Conservation (phyloP, 805 yeast genomes). For the Starmerella bombi region DNA sequence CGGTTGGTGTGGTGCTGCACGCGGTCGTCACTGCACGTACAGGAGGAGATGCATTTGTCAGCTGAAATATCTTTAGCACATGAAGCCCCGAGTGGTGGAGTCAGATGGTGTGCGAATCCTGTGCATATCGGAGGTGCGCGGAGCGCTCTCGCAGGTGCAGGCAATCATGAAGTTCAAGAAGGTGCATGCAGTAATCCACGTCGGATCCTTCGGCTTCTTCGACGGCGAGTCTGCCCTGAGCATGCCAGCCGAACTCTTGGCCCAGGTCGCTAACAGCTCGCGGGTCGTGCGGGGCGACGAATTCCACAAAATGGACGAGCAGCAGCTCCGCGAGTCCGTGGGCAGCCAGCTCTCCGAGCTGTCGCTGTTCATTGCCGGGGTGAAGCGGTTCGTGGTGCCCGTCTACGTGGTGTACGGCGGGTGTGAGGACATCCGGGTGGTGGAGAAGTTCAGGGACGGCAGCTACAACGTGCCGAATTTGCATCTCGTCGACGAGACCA, state of each 20-base stretch:
- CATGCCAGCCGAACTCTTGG: constrained; percentile 36
- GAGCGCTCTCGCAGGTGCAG: constrained; percentile 38
- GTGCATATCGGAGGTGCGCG: constrained; percentile 45
- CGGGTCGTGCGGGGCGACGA: constrained; percentile 40
- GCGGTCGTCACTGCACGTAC: no score
- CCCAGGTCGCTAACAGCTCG: constrained; percentile 56
- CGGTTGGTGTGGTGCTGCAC: no score
- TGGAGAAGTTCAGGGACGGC: constrained; percentile 48
- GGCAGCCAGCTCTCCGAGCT: constrained; percentile 38
- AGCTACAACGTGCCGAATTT: constrained; percentile 43
- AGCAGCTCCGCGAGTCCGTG: constrained; percentile 30
- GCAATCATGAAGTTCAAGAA: constrained; percentile 34
- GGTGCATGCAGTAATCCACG: constrained; percentile 48
- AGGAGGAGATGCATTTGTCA: no score
- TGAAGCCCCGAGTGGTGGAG: neutral
- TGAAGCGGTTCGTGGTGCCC: constrained; percentile 37
- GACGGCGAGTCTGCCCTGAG: constrained; percentile 41
- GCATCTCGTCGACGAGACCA: constrained; percentile 44
- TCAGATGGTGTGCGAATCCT: constrained; percentile 30
- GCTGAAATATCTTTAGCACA: no score
- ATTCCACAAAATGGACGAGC: constrained; percentile 37
- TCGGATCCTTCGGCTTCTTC: constrained; percentile 73
- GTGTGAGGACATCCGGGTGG: constrained; percentile 56
- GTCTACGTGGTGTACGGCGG: constrained; percentile 70
- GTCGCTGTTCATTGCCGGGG: constrained; percentile 36